A percentile compares a stretch with the other conserved stretches of the same genome.
Evolutionary conservation across 345 rosid genomes (phyloP).

Genomic region (Ricinus communis): DNA sequence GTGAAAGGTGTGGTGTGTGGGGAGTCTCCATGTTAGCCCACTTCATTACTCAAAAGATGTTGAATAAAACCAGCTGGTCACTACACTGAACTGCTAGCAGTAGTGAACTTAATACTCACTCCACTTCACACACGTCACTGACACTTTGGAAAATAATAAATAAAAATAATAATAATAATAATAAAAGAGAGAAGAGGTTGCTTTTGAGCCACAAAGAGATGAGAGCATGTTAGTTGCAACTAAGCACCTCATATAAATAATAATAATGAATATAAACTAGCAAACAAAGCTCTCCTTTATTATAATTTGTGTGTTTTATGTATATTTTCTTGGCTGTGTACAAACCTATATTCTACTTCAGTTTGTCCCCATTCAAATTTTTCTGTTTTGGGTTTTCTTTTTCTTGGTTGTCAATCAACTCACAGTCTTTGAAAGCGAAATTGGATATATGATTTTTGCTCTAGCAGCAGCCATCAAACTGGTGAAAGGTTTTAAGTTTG

Average conservation of each 20-base stretch:
- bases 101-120: constrained; percentile 56
- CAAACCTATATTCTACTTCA: not conserved
- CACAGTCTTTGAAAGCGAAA: constrained; percentile 23
- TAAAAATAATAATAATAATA: not conserved
- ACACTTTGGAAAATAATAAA: too few species aligned
- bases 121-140: constrained; percentile 40
- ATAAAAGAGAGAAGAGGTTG: too few species aligned
- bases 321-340: constrained; percentile 35
- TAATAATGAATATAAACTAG: constrained; percentile 16
- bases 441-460: too few species aligned
- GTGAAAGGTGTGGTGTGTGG: too few species aligned
- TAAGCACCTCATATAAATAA: constrained; percentile 26
- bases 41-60: too few species aligned
- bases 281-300: constrained; percentile 17
- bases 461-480: too few species aligned
- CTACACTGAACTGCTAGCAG: too few species aligned
- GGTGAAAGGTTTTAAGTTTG: too few species aligned
- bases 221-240: too few species aligned
- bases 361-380: too few species aligned
- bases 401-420: constrained; percentile 49
- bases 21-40: too few species aligned
- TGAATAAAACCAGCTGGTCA: too few species aligned
- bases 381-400: not conserved
- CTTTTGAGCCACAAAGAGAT: constrained; percentile 26
- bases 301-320: not conserved